phyloP scores from a whole-genome alignment of 805 yeast genomes.

The Maudiozyma serrabonitensis region DNA sequence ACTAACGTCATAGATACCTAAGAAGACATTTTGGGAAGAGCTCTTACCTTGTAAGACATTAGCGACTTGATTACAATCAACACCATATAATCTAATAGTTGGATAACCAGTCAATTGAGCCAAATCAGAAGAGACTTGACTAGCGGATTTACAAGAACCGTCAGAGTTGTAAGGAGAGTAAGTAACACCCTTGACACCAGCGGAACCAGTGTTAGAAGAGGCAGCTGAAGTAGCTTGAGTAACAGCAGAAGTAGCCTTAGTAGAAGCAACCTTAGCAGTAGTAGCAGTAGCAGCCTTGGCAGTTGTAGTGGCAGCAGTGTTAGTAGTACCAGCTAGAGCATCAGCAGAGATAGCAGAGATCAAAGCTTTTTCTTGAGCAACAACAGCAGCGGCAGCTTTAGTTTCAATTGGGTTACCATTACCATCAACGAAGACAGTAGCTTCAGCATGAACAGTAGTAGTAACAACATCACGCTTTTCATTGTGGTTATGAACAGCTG shows the following conservation, averaged over 20 bases:
- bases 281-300: constrained; percentile 15
- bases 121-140: constrained; percentile 52
- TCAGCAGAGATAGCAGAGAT: constrained; percentile 27
- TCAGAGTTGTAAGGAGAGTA: constrained; percentile 69
- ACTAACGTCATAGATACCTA: constrained; percentile 59
- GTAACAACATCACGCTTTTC: constrained; percentile 45
- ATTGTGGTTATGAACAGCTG: constrained; percentile 48
- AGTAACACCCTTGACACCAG: constrained; percentile 61
- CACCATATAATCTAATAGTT: constrained; percentile 74
- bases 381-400: constrained; percentile 11
- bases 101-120: constrained; percentile 42
- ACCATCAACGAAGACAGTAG: constrained; percentile 25
- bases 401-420: constrained; percentile 15
- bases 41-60: constrained; percentile 60
- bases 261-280: not conserved
- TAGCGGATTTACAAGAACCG: constrained; percentile 60
- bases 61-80: constrained; percentile 74
- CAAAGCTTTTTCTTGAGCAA: not conserved
- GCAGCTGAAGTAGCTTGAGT: constrained; percentile 27
- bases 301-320: constrained; percentile 19
- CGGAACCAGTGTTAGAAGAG: constrained; percentile 30
- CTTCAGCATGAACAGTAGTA: constrained; percentile 39
- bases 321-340: constrained; percentile 24
- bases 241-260: constrained; percentile 27
- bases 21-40: constrained; percentile 56